A percentile compares a stretch with the other conserved stretches of the same genome.
These are phyloP conservation scores for Tetrahymena elliotti DNA, from an alignment of 73 alveolate species.

Conservation along the genomic window DNA sequence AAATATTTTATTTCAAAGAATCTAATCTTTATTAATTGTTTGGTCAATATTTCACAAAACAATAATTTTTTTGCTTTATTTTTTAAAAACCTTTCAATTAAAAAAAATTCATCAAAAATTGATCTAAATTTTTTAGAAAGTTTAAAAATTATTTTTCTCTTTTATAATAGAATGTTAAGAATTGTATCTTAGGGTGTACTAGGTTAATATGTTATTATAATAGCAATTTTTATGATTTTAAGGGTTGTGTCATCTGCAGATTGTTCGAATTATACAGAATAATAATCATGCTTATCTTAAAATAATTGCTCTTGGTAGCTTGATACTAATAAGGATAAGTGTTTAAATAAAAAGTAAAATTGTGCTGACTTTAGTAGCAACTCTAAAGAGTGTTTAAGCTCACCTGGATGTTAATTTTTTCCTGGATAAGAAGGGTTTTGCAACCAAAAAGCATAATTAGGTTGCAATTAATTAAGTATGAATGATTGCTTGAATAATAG, in stretches of 20 bases:
- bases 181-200: too few species aligned
- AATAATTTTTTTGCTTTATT: too few species aligned
- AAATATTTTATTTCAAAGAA: too few species aligned
- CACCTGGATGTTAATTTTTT: not conserved
- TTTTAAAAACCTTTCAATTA: too few species aligned
- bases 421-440: not conserved
- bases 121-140: too few species aligned
- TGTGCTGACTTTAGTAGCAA: not conserved
- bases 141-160: too few species aligned
- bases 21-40: too few species aligned
- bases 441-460: not conserved
- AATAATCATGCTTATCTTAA: not conserved
- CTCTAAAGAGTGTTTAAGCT: not conserved
- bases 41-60: too few species aligned
- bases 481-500: not conserved
- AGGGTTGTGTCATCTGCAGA: not conserved
- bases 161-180: too few species aligned
- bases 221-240: not conserved
- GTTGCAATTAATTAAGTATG: not conserved
- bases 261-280: not conserved
- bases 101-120: too few species aligned
- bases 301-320: not conserved
- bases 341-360: not conserved
- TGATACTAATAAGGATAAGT: not conserved
- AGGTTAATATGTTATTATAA: not conserved